Conservation (phyloP, 805 yeast species). For the Hanseniaspora lachancei region DNA sequence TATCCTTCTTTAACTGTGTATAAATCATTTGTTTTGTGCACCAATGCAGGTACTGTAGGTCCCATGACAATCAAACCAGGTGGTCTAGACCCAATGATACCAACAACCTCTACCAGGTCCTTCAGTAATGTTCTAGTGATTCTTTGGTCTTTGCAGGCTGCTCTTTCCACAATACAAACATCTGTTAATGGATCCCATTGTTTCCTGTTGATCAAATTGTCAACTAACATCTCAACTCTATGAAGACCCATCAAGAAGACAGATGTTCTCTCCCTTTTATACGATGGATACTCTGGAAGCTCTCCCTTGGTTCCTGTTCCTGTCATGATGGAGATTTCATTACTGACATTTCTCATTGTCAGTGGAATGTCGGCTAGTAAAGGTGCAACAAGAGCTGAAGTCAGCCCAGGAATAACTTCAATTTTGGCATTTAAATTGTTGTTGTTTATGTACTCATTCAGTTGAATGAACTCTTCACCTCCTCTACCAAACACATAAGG, state of each 20-base stretch:
- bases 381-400: constrained; percentile 83
- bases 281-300: constrained; percentile 65
- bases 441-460: constrained; percentile 33
- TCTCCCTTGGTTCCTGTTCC: constrained; percentile 88
- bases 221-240: constrained; percentile 39
- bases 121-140: constrained; percentile 60
- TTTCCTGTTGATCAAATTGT: constrained; percentile 36
- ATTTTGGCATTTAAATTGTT: constrained; percentile 36
- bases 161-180: constrained; percentile 77
- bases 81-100: constrained; percentile 72
- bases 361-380: constrained; percentile 73
- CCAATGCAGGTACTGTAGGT: constrained; percentile 48
- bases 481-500: constrained; percentile 95
- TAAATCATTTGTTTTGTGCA: constrained; percentile 19
- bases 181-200: constrained; percentile 65
- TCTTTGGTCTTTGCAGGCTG: constrained; percentile 87
- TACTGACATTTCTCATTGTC: constrained; percentile 83
- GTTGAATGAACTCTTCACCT: constrained; percentile 71
- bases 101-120: constrained; percentile 58
- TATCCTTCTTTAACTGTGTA: constrained; percentile 29
- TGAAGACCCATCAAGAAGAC: constrained; percentile 85
- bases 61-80: constrained; percentile 86
- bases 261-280: constrained; percentile 59
- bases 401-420: constrained; percentile 69
- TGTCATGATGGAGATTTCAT: constrained; percentile 83